These are phyloP conservation scores for Penicillium hordei DNA, from an alignment of 2,329 filamentous ascomycete species.

Conservation along the genomic window DNA sequence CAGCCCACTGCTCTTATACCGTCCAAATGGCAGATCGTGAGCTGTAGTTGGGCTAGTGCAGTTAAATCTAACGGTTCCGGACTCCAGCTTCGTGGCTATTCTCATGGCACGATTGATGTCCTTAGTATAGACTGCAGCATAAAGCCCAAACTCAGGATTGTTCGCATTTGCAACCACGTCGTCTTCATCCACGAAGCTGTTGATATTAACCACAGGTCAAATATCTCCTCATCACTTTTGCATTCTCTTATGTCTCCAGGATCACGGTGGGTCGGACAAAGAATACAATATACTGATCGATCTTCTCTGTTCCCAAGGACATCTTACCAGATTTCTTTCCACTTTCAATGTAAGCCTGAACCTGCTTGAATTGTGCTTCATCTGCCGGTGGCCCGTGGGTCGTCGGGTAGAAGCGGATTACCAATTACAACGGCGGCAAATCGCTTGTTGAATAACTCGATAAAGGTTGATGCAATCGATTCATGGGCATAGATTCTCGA, in stretches of 20 bases:
- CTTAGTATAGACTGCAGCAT: too few species aligned
- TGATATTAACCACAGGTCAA: constrained; percentile 73
- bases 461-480: constrained; percentile 58
- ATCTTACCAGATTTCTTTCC: constrained; percentile 65
- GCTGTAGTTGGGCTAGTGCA: constrained; percentile 64
- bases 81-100: constrained; percentile 66
- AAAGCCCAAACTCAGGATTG: constrained; percentile 35
- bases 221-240: constrained; percentile 77
- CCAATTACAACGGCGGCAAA: neutral
- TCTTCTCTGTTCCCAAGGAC: constrained; percentile 67
- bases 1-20: constrained; percentile 18
- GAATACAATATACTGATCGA: constrained; percentile 61
- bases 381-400: constrained; percentile 86
- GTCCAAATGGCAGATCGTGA: constrained; percentile 45
- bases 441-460: constrained; percentile 55
- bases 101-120: constrained; percentile 71
- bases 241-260: constrained; percentile 67
- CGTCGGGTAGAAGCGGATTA: neutral
- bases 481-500: constrained; percentile 84
- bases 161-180: constrained; percentile 70
- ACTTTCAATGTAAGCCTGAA: constrained; percentile 63
- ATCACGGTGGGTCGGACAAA: constrained; percentile 88
- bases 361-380: constrained; percentile 84
- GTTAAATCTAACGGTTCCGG: constrained; percentile 65
- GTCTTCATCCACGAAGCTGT: constrained; percentile 70